Percentiles rank a stretch among this genome's conserved stretches.
These are phyloP conservation scores for Hydrangea macrophylla DNA, from an alignment of 148 eudicot species.

Conservation along the genomic window DNA sequence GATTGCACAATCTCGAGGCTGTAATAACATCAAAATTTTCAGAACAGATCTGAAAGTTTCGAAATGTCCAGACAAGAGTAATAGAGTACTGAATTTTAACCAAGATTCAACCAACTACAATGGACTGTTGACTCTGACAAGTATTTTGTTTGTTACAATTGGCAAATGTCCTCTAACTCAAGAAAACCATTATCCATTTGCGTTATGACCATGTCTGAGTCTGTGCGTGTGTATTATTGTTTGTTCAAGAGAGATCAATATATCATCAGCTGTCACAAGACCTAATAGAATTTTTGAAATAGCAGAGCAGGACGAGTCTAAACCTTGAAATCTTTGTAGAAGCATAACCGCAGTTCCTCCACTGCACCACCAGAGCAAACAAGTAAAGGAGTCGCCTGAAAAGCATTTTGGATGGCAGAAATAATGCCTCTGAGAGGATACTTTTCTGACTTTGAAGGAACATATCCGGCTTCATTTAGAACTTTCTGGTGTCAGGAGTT, in stretches of 20 bases:
- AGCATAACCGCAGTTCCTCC: conserved; percentile 73
- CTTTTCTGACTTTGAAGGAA: conserved; percentile 83
- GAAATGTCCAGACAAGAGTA: neutral
- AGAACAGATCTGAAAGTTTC: neutral
- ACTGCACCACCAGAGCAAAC: conserved; percentile 65
- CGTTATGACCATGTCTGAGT: too few species aligned
- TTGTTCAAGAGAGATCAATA: neutral
- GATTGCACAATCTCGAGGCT: conserved; percentile 81
- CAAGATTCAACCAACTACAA: neutral
- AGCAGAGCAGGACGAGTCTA: conserved; percentile 10
- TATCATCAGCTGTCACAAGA: too few species aligned
- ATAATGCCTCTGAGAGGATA: conserved; percentile 85
- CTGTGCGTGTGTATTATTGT: neutral
- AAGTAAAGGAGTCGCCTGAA: conserved; percentile 67
- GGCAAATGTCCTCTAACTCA: neutral
- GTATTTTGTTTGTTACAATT: neutral
- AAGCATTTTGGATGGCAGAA: conserved; percentile 86
- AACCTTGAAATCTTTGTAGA: conserved; percentile 92
- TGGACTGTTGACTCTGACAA: neutral
- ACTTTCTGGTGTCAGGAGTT: conserved; percentile 50
- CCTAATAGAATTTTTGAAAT: conserved; percentile 8
- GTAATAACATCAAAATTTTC: conserved; percentile 20
- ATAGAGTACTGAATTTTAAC: neutral
- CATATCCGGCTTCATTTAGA: conserved; percentile 75
- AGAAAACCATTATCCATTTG: neutral